These are phyloP conservation scores for Exophiala lecanii-corni DNA, from an alignment of 2,329 filamentous ascomycete genomes.

Conservation along the genomic window DNA sequence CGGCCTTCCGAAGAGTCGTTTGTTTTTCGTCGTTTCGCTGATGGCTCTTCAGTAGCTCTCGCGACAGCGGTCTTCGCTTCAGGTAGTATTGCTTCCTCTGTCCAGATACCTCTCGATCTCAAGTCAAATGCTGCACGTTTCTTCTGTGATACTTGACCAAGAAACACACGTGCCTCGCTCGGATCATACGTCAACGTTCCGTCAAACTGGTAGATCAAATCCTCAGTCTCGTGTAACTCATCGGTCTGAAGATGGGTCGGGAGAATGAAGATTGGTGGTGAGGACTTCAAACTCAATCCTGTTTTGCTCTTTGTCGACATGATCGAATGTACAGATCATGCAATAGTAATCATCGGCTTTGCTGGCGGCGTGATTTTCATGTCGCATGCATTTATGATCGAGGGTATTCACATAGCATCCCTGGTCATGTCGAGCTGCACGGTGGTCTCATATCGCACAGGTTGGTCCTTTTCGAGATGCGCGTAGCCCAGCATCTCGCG, in stretches of 20 bases:
- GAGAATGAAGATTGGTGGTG: constrained; percentile 69
- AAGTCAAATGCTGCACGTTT: constrained; percentile 74
- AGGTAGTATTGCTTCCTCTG: constrained; percentile 32
- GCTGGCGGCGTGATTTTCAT: too few species aligned
- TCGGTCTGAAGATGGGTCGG: constrained; percentile 62
- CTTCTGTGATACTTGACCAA: constrained; percentile 68
- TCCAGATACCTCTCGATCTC: constrained; percentile 58
- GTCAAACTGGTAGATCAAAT: constrained; percentile 51
- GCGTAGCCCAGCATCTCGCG: too few species aligned
- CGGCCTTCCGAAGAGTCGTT: background rate
- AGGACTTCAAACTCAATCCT: constrained; percentile 14
- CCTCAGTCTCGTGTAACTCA: constrained; percentile 61
- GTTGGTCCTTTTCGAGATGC: too few species aligned
- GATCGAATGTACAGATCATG: too few species aligned
- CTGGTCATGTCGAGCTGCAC: too few species aligned
- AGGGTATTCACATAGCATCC: too few species aligned
- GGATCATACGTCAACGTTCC: constrained; percentile 66
- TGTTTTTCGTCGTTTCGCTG: background rate
- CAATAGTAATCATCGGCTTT: too few species aligned
- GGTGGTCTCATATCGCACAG: too few species aligned
- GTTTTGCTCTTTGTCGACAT: background rate
- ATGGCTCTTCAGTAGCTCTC: background rate
- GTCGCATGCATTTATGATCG: too few species aligned
- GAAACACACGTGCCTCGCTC: constrained; percentile 65
- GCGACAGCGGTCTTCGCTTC: background rate